These are phyloP conservation scores for Phytophthora pluvialis DNA, from an alignment of 352 stramenopile genomes.

Conservation along the genomic window DNA sequence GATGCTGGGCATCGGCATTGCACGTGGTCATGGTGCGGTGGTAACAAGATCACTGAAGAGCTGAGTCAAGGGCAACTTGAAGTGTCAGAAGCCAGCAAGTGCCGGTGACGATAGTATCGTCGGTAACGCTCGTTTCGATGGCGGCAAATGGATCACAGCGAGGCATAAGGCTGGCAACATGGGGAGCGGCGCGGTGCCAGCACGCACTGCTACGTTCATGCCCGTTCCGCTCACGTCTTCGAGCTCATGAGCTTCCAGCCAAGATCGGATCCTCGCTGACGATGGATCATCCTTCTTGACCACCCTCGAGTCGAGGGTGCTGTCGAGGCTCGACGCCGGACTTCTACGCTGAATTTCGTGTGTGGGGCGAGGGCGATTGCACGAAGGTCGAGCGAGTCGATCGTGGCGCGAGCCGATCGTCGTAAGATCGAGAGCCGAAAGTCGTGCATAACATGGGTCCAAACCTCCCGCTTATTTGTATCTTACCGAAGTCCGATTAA, in stretches of 20 bases:
- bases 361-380: constrained; percentile 6
- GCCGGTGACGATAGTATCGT: neutral
- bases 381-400: constrained; percentile 26
- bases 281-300: no score
- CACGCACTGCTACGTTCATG: no score
- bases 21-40: no score
- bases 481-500: neutral
- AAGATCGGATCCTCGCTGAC: neutral
- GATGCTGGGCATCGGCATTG: no score
- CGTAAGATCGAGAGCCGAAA: constrained; percentile 27
- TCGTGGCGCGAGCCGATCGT: constrained; percentile 24
- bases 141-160: neutral
- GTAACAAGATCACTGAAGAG: no score
- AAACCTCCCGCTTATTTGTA: constrained; percentile 15
- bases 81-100: constrained; percentile 1
- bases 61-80: no score
- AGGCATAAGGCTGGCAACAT: no score
- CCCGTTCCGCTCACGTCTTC: no score
- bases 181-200: no score
- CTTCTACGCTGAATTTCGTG: constrained; percentile 26
- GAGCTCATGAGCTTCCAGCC: no score
- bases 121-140: constrained; percentile 19
- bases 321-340: constrained; percentile 1
- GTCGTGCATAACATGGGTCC: constrained; percentile 1
- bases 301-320: no score